phyloP scores from a whole-genome alignment of 2,329 filamentous ascomycete species.

The Botrytis medusae region DNA sequence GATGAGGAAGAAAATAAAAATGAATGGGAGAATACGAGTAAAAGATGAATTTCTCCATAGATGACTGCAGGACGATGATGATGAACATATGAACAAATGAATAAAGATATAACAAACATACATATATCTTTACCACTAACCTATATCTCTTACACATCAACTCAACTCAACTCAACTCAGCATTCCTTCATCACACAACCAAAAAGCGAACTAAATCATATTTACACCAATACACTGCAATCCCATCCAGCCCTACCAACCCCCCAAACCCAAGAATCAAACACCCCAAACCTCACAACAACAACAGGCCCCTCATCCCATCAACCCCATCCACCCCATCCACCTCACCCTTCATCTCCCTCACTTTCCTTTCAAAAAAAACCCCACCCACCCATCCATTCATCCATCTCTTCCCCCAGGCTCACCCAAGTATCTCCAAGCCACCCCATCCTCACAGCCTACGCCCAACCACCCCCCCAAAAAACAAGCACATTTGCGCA shows the following conservation, averaged over 20 bases:
- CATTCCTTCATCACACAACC: neutral
- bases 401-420: no score
- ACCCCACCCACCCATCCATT: no score
- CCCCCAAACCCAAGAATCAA: no score
- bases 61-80: rapidly evolving
- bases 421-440: no score
- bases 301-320: no score
- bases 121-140: neutral
- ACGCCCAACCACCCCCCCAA: no score
- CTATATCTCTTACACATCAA: neutral
- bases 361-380: no score
- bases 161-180: neutral
- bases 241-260: neutral
- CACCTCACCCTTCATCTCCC: no score
- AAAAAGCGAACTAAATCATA: neutral
- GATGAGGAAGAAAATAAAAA: neutral
- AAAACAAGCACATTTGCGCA: no score
- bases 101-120: neutral
- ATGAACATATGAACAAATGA: neutral
- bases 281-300: no score
- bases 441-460: no score
- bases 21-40: neutral
- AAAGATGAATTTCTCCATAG: neutral
- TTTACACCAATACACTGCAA: neutral
- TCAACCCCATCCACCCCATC: no score